Base-by-base conservation (phyloP, 2,329 filamentous ascomycete species). In the Aspergillus niger region DNA sequence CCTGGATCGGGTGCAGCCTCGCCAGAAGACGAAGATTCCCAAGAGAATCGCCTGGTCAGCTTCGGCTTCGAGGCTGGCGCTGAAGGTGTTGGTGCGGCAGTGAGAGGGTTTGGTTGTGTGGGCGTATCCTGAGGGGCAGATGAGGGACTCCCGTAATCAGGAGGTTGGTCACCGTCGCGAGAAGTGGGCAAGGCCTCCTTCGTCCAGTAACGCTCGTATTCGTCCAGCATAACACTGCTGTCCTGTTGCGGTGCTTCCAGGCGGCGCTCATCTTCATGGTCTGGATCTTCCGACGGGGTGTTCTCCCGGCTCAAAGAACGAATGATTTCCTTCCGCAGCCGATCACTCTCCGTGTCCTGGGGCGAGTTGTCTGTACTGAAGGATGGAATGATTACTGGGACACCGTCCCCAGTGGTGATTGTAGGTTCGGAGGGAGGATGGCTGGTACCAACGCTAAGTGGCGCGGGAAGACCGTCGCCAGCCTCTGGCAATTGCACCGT, bases 281-380 rank as follows among this genome's bases (percentile, higher is more conserved):
- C 71, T 3, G 65, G 69, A 26, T 72, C 67, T 3, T 72, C 65
- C 11, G 69, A 70, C n/a, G 73, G 67, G 2, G 68, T 69, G 56
- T 71, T 71, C 51, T 75, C 73, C 30, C 78, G 75, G 44, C 76
- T 81, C 53, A 81, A 66, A 4, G 79, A 80, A 49, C 75, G 76
- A n/a, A 81, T 80, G n/a, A 82, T 82, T 60, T 81, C 80, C 59
- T 78, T 75, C 47, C 78, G 70, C 44, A 82, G 62, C 36, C 77
- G 75, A 58, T 82, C 80, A 65, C 74, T 79, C 58, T 81, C 78
- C 32, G 74, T 70, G 52, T 78, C 75, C 39, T 73, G 67, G 2
- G 77, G 72, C 7, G 74, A 76, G 7, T 70, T 71, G 26, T 76
- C 72, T 8, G 73, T 70, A 52, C 72, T 74, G 38, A 73, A 61